Evolutionary conservation across 306 rosid genomes (phyloP).

Genomic region (Prunus kanzakura): DNA sequence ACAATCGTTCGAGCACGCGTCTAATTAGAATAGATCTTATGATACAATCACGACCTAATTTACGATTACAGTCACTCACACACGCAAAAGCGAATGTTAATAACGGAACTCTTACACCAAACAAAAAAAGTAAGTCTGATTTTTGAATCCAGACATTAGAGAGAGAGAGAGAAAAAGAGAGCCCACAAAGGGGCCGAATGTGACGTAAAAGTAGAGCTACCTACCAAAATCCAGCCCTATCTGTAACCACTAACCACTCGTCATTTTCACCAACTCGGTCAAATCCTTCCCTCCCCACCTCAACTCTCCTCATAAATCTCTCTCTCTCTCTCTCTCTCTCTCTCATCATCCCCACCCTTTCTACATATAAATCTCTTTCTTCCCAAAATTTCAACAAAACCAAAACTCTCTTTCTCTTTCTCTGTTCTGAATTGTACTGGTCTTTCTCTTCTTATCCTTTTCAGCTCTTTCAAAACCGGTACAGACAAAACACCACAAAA

Average conservation of each 20-base stretch:
- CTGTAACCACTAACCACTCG: slow-evolving; percentile 48
- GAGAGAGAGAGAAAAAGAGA: neutral
- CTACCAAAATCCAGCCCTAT: slow-evolving; percentile 39
- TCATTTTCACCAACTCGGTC: slow-evolving; percentile 49
- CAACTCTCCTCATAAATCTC: neutral
- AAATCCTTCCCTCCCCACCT: slow-evolving; percentile 26
- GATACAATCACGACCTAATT: too few relatives aligned
- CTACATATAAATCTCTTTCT: slow-evolving; percentile 1
- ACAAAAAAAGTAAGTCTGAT: too few relatives aligned
- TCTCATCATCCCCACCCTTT: neutral
- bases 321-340: neutral
- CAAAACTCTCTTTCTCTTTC: neutral
- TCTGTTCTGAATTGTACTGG: neutral
- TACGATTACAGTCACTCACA: too few relatives aligned
- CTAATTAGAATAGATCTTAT: too few relatives aligned
- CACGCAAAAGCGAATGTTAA: too few relatives aligned
- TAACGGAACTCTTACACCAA: too few relatives aligned
- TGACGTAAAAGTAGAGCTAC: slow-evolving; percentile 49
- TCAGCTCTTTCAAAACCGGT: neutral
- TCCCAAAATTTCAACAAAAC: neutral
- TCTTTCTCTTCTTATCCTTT: neutral
- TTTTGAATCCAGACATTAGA: too few relatives aligned
- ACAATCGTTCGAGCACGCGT: too few relatives aligned
- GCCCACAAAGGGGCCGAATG: slow-evolving; percentile 26
- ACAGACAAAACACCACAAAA: slow-evolving; percentile 6